Conservation (phyloP, 1,284 basidiomycete species). For the Inonotus hispidus region DNA sequence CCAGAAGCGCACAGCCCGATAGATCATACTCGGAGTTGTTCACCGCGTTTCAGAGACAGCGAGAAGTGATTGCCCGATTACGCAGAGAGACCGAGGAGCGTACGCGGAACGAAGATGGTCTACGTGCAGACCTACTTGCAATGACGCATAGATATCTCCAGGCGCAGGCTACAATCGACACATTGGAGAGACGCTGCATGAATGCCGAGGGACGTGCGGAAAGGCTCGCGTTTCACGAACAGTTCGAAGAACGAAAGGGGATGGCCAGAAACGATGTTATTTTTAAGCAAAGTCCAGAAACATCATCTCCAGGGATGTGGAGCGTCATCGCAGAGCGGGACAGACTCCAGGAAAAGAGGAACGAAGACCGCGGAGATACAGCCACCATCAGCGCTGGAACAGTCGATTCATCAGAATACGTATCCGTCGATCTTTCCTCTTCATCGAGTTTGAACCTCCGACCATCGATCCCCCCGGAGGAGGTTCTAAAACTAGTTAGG, state of each 20-base stretch:
- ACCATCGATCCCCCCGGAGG: not conserved
- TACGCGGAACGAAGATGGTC: not conserved
- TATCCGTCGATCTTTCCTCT: not conserved
- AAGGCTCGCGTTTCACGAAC: not conserved
- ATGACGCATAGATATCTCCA: constrained; percentile 17
- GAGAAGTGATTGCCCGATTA: not conserved
- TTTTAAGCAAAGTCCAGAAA: not conserved
- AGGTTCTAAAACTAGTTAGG: constrained; percentile 4
- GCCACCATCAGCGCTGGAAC: constrained; percentile 2
- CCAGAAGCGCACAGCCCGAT: not conserved
- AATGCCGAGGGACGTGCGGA: constrained; percentile 3
- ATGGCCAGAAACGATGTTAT: not conserved
- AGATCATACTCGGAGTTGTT: constrained; percentile 4
- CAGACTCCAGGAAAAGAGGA: not conserved
- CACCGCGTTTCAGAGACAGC: not conserved
- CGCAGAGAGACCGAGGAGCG: constrained; percentile 1
- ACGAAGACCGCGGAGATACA: constrained; percentile 1
- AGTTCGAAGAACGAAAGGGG: not conserved
- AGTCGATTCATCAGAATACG: constrained; percentile 6
- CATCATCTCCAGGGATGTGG: not conserved
- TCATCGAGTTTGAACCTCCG: not conserved
- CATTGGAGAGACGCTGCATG: not conserved
- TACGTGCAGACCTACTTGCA: constrained; percentile 11
- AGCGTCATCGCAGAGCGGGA: not conserved
- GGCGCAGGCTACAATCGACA: constrained; percentile 2